These are phyloP conservation scores for Trametes meyenii DNA, from an alignment of 768 basidiomycete species.

Conservation along the genomic window DNA sequence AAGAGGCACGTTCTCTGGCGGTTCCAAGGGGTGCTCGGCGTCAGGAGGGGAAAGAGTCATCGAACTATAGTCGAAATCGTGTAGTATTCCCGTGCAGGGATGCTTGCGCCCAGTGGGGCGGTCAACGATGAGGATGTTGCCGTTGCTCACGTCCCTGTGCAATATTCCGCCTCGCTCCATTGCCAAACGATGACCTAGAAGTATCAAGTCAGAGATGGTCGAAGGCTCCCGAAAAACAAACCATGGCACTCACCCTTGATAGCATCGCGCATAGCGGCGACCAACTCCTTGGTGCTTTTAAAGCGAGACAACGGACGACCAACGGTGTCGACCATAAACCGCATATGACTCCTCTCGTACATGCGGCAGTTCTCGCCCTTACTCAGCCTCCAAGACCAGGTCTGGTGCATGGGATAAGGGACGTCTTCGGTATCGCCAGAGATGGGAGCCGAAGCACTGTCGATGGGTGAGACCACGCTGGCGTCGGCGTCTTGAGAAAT, in stretches of 20 bases:
- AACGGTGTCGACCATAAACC: conserved; percentile 17
- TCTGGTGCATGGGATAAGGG: conserved; percentile 5
- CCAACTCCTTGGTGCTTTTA: conserved; percentile 7
- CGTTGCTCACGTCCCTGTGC: not conserved
- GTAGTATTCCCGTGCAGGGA: not conserved
- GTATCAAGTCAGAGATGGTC: not conserved
- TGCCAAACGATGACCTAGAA: not conserved
- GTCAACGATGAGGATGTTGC: conserved; percentile 5
- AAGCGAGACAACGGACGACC: conserved; percentile 9
- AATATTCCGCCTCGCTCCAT: not conserved
- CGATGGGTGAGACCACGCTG: not conserved
- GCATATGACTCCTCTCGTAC: conserved; percentile 15
- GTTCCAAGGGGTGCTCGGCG: too few relatives aligned
- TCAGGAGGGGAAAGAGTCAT: too few relatives aligned
- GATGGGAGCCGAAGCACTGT: not conserved
- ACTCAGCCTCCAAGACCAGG: not conserved
- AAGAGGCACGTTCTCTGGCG: too few relatives aligned
- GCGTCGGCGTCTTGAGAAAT: too few relatives aligned
- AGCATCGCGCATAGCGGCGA: conserved; percentile 12
- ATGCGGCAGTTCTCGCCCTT: not conserved
- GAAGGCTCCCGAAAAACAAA: not conserved
- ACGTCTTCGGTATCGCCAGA: not conserved
- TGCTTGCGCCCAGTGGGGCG: not conserved
- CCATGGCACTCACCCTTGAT: conserved; percentile 8
- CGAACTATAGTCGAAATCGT: conserved; percentile 1